These are phyloP conservation scores for Platanthera zijinensis DNA, from an alignment of 106 monocot genomes.

Conservation along the genomic window DNA sequence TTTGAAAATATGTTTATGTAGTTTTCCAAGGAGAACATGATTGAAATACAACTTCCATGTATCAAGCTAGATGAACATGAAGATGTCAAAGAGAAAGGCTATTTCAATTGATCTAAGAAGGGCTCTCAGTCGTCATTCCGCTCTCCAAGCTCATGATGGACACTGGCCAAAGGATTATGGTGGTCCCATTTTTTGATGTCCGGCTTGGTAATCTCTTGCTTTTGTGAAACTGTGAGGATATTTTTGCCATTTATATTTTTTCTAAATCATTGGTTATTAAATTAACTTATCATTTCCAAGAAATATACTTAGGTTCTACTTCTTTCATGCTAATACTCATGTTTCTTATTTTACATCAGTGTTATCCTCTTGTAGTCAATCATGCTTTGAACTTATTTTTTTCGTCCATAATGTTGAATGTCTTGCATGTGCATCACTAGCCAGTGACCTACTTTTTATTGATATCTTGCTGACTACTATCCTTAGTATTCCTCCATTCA, in stretches of 20 bases:
- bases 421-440: background rate
- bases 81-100: conserved; percentile 60
- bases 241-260: background rate
- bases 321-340: background rate
- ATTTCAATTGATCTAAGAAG: conserved; percentile 43
- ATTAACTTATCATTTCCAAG: background rate
- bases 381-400: too few species aligned
- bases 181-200: conserved; percentile 83
- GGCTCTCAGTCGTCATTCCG: conserved; percentile 45
- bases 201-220: conserved; percentile 40
- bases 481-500: background rate
- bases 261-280: background rate
- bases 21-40: conserved; percentile 70
- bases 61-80: conserved; percentile 53
- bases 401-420: too few species aligned
- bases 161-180: conserved; percentile 92
- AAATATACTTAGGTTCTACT: background rate
- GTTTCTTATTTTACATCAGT: background rate
- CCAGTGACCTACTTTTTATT: background rate
- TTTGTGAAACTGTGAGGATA: background rate
- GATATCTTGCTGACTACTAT: background rate
- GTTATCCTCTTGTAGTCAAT: background rate
- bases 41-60: conserved; percentile 25
- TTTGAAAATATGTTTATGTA: conserved; percentile 12
- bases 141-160: conserved; percentile 78